phyloP scores from a whole-genome alignment of 163 green algal genomes.

The Coccomyxa subellipsoidea region DNA sequence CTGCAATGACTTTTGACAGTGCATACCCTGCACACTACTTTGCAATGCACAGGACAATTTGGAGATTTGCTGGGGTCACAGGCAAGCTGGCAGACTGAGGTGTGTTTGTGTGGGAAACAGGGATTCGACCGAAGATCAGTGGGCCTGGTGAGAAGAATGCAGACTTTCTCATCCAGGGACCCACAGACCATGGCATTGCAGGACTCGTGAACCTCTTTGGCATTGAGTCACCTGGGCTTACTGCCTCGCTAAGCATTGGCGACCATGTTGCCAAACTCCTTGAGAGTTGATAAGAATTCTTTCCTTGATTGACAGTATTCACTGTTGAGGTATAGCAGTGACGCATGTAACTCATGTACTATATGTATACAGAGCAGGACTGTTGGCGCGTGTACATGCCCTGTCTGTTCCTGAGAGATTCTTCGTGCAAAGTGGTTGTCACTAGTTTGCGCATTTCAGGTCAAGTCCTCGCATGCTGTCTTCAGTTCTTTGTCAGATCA shows the following conservation, averaged over 20 bases:
- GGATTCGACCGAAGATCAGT: conserved; percentile 26
- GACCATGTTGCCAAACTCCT: conserved; percentile 33
- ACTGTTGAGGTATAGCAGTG: too few relatives aligned
- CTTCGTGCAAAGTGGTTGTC: neutral
- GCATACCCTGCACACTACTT: neutral
- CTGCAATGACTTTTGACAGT: neutral
- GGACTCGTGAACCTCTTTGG: conserved; percentile 80
- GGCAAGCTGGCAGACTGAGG: neutral
- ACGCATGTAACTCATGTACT: too few relatives aligned
- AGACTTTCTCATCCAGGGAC: conserved; percentile 70
- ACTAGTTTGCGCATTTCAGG: neutral
- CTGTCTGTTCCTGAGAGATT: neutral
- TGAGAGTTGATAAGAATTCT: neutral
- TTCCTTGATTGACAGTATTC: neutral
- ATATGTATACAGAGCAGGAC: neutral
- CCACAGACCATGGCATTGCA: conserved; percentile 46
- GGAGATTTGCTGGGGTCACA: neutral
- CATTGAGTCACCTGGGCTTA: conserved; percentile 90
- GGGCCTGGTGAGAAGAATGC: conserved; percentile 46
- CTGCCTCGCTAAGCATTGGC: conserved; percentile 71
- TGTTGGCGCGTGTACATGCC: neutral
- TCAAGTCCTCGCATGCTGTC: neutral
- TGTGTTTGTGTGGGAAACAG: neutral
- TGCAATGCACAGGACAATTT: neutral
- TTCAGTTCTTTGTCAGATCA: too few relatives aligned